Evolutionary conservation across 441 rosid genomes (phyloP), one percentile per base, ranked within the genome.

Genomic region (Erodium moschatum): DNA sequence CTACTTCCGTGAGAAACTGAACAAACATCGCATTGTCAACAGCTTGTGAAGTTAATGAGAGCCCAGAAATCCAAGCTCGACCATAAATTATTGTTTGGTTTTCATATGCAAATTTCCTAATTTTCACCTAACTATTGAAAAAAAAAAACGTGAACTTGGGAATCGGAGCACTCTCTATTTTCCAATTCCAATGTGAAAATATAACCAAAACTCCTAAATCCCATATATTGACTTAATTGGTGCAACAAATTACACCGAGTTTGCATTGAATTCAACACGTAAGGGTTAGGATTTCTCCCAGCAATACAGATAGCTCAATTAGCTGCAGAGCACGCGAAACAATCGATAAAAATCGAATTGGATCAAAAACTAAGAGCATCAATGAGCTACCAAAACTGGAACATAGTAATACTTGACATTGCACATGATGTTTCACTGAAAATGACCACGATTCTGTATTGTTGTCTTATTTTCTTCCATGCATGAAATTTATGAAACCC

Each of bases 41-140:
- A 52, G 2, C 60, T 52, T 18, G 5, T 52, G 60, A 16, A 52
- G 60, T 52, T 52, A 15, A n/a, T 0, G 8, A 52, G 19, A n/a
- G n/a, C 60, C 15, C 20, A 16, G 20, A 52, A 52, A 52, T 52
- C 20, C 2, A 52, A 15, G 60, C 19, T 52, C n/a, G 6, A 52
- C 60, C 9, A 52, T 16, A 52, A 52, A 52, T 52, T 0, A 52
- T 52, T 16, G 60, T 5, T n/a, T 6, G 19, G 20, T 52, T 52
- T 52, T 52, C 19, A 52, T 15, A 52, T 52, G 20, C 60, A 12
- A 52, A 6, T 52, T n/a, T 52, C 60, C 16, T 12, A 8, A 52
- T 15, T 52, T 52, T 52, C 60, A 52, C 60, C 60, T 52, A 52
- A 52, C 60, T 52, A 44, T 44, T 35, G 50, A 6, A 16, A 52